These are phyloP conservation scores for Glycyrrhiza uralensis DNA, from an alignment of 306 rosid genomes.

Conservation along the genomic window DNA sequence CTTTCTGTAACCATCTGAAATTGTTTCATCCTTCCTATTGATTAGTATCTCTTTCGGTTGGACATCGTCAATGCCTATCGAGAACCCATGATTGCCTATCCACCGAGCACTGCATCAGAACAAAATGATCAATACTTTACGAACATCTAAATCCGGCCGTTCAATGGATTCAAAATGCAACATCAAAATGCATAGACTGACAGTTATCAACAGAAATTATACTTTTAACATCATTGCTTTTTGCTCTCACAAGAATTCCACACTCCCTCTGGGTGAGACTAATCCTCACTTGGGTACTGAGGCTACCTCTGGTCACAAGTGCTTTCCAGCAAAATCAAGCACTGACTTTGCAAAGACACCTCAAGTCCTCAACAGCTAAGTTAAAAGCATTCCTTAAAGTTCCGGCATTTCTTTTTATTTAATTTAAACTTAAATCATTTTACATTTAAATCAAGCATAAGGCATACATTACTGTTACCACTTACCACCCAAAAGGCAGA, in stretches of 20 bases:
- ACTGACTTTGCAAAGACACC: neutral
- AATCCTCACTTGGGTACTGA: neutral
- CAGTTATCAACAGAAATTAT: neutral
- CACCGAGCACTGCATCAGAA: conserved; percentile 83
- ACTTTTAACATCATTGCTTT: neutral
- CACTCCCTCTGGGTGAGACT: neutral
- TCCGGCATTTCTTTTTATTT: neutral
- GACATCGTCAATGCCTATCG: conserved; percentile 95
- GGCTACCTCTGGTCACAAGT: neutral
- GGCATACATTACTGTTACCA: conserved; percentile 13
- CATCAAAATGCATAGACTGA: conserved; percentile 5
- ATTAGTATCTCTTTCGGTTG: conserved; percentile 67
- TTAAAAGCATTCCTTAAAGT: neutral
- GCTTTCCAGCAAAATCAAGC: neutral
- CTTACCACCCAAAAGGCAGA: conserved; percentile 6
- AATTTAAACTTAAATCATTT: neutral
- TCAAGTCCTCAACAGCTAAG: neutral
- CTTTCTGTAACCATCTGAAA: conserved; percentile 46
- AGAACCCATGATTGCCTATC: conserved; percentile 97
- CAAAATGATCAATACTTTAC: conserved; percentile 16
- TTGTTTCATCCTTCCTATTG: conserved; percentile 48
- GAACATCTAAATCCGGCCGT: conserved; percentile 12
- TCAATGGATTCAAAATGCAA: conserved; percentile 10
- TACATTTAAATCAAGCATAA: neutral
- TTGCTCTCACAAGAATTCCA: neutral